Evolutionary conservation across 306 rosid species (phyloP), one percentile per base, ranked within the genome.

Genomic region (Astragalus glycyphyllos): DNA sequence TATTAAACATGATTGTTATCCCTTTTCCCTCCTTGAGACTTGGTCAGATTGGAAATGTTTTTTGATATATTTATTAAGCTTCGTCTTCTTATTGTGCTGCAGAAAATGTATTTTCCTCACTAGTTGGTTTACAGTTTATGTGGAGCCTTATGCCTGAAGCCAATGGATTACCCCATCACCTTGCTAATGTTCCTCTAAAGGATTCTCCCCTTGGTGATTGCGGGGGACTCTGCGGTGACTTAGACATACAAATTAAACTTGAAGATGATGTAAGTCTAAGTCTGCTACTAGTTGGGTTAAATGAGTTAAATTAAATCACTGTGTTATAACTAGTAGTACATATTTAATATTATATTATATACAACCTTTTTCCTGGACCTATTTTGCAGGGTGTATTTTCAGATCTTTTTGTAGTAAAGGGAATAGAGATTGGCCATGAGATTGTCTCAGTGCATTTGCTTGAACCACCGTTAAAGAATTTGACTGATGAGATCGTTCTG

Each of bases 171-270:
- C 81, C 83, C 48, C 85, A 84, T 84, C 97, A 89, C 77, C 91
- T 93, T 44, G 96, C 71, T 71, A 95, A 93, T 82, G 90, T 90
- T 82, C 96, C 97, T 41, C 69, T 93, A 72, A 90, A 88, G 81
- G 90, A 93, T 47, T 93, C 97, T 59, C 98, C 98, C 68, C 88
- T 93, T 35, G 84, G 97, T 56, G 98, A 90, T 61, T 90, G 98
- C 73, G 93, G 96, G 57, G 97, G 98, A 42, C 79, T 92, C 56
- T 92, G 93, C 41, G 98, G 98, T 29, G 97, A 93, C 83, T 76
- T 93, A 62, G 92, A 90, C 70, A 57, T 87, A 74, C 97, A 90
- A 77, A 90, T 88, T 77, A 79, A 77, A 59, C 98, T 90, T 54
- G 98, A 93, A 86, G 97, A 88, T 72, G 86, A 72, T 80, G 98